Conservation (phyloP, 1,284 basidiomycete genomes). For the Grifola frondosa region DNA sequence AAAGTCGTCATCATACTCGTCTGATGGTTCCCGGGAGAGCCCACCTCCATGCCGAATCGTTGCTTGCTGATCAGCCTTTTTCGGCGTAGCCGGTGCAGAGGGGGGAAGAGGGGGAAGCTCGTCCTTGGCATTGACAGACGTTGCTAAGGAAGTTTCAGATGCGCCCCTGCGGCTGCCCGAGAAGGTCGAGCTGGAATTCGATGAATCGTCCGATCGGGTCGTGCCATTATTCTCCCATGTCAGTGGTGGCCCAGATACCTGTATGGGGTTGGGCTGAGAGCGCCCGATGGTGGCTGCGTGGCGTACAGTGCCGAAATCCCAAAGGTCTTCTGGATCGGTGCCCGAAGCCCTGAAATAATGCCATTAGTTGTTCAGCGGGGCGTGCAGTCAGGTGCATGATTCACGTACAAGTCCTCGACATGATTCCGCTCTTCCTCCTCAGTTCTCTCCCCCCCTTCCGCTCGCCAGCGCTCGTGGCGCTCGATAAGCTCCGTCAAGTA, state of each 20-base stretch:
- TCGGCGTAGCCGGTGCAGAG: constrained; percentile 39
- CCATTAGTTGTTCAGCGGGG: constrained; percentile 1
- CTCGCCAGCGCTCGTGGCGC: constrained; percentile 89
- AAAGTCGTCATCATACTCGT: constrained; percentile 68
- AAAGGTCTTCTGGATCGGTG: constrained; percentile 80
- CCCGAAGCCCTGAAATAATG: constrained; percentile 43
- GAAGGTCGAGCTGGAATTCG: constrained; percentile 37
- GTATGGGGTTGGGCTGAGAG: constrained; percentile 48
- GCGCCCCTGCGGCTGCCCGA: constrained; percentile 23
- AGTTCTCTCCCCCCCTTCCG: constrained; percentile 79
- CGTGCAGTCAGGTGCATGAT: neutral
- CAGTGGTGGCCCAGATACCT: constrained; percentile 62
- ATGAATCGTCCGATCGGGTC: constrained; percentile 36
- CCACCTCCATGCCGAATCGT: constrained; percentile 55
- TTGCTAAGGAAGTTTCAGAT: constrained; percentile 28
- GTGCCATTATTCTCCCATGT: constrained; percentile 76
- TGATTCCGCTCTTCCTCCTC: constrained; percentile 70
- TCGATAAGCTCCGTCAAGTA: constrained; percentile 97
- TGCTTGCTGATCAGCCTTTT: constrained; percentile 55
- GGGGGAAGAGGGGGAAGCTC: constrained; percentile 61
- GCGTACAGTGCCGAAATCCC: constrained; percentile 93
- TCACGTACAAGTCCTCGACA: constrained; percentile 58
- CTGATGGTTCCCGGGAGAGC: constrained; percentile 47
- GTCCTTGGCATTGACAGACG: constrained; percentile 50
- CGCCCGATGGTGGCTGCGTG: constrained; percentile 70